Conservation (phyloP, 768 basidiomycete species). For the Lentinula boryana region DNA sequence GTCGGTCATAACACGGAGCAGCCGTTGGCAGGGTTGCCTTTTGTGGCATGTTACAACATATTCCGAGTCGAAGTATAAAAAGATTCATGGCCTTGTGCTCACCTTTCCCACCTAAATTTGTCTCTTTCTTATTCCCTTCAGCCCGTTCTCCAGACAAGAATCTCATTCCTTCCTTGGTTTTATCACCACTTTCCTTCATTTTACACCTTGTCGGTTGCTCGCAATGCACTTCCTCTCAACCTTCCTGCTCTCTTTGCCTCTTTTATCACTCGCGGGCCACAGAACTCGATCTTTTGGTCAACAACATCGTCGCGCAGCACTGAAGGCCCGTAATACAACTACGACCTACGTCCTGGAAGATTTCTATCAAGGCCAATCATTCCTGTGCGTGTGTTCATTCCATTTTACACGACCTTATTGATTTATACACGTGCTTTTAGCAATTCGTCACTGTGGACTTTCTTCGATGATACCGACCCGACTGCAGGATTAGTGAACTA, state of each 20-base stretch:
- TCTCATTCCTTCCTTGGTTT: neutral
- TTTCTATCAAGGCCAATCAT: constrained; percentile 41
- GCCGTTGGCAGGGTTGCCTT: neutral
- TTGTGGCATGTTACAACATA: neutral
- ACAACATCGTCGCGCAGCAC: neutral
- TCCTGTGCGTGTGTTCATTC: constrained; percentile 40
- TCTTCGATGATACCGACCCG: constrained; percentile 59
- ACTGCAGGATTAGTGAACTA: constrained; percentile 68
- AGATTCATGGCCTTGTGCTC: neutral
- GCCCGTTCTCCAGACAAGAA: neutral
- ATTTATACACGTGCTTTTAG: neutral
- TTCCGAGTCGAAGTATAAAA: neutral
- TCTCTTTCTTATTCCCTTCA: no score
- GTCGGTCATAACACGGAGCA: neutral
- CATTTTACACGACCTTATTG: neutral
- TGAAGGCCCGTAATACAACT: neutral
- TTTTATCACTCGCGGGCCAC: neutral
- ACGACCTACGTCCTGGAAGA: constrained; percentile 5
- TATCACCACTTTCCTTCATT: neutral
- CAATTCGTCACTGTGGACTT: constrained; percentile 53
- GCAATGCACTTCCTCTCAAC: neutral
- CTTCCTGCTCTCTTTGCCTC: constrained; percentile 4
- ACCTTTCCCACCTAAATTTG: neutral
- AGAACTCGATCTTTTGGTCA: neutral
- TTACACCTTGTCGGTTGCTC: neutral